These are phyloP conservation scores for Podila clonocystis DNA, from an alignment of 192 early-diverging fungal species.

Conservation along the genomic window DNA sequence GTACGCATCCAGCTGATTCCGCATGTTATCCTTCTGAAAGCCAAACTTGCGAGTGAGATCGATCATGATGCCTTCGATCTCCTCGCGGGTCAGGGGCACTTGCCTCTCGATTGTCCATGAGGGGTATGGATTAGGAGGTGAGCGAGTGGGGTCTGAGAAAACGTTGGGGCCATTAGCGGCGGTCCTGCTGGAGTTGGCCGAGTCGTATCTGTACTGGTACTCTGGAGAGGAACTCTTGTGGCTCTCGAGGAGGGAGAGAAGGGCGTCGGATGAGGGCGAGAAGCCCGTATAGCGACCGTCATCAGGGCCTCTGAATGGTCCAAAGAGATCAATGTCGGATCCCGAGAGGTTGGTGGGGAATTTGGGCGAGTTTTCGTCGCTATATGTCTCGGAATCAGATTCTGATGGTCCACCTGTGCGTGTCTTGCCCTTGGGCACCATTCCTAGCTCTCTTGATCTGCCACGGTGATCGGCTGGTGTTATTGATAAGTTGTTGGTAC, in stretches of 20 bases:
- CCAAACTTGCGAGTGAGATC: slow-evolving; percentile 71
- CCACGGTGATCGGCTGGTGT: neutral
- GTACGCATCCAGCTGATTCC: slow-evolving; percentile 74
- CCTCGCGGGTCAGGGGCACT: slow-evolving; percentile 67
- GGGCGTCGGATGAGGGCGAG: slow-evolving; percentile 67
- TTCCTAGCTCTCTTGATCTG: neutral
- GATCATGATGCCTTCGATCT: slow-evolving; percentile 70
- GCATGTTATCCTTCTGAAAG: slow-evolving; percentile 76
- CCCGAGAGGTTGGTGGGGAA: neutral
- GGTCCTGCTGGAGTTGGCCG: neutral
- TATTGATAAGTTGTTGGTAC: neutral
- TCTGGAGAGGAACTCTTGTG: slow-evolving; percentile 22
- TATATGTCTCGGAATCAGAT: slow-evolving; percentile 36
- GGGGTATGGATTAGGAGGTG: slow-evolving; percentile 24
- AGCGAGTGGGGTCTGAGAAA: neutral
- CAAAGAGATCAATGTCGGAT: slow-evolving; percentile 25
- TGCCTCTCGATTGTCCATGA: slow-evolving; percentile 62
- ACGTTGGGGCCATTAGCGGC: neutral
- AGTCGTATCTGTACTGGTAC: slow-evolving; percentile 4
- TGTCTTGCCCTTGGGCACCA: slow-evolving; percentile 6
- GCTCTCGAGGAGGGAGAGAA: slow-evolving; percentile 66
- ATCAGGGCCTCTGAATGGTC: slow-evolving; percentile 50
- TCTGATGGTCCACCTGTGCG: slow-evolving; percentile 7
- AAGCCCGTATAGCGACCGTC: slow-evolving; percentile 69
- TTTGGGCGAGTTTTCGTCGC: slow-evolving; percentile 10